Evolutionary conservation across 352 stramenopile genomes (phyloP).

Genomic region (Globisporangium barbulae): DNA sequence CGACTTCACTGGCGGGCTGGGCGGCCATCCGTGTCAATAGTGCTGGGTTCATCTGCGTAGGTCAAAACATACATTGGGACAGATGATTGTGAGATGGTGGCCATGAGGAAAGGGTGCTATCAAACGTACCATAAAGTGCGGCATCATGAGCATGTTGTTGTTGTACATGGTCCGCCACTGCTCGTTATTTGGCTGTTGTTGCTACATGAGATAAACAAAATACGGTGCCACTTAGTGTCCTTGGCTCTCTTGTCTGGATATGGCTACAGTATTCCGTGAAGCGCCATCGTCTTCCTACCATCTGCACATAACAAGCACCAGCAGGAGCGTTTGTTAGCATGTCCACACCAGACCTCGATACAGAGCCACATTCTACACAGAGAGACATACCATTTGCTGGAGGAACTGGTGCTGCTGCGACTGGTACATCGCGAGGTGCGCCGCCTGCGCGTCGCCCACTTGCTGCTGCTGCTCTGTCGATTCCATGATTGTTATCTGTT

Average conservation of each 20-base stretch:
- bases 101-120: neutral
- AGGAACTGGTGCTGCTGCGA: slow-evolving; percentile 76
- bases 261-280: neutral
- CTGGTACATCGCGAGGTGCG: slow-evolving; percentile 74
- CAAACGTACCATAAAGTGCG: slow-evolving; percentile 44
- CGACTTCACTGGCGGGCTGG: neutral
- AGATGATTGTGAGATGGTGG: neutral
- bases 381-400: slow-evolving; percentile 60
- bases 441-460: slow-evolving; percentile 25
- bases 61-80: neutral
- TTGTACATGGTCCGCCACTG: slow-evolving; percentile 50
- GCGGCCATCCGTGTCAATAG: slow-evolving; percentile 1
- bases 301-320: slow-evolving; percentile 1
- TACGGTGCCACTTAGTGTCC: neutral
- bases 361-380: neutral
- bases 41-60: slow-evolving; percentile 3
- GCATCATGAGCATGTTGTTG: slow-evolving; percentile 59
- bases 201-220: slow-evolving; percentile 9
- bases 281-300: neutral
- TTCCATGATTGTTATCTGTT: slow-evolving; percentile 7
- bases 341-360: too few species aligned
- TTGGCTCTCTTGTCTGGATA: neutral
- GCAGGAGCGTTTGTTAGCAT: neutral
- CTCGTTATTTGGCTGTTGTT: slow-evolving; percentile 58
- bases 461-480: slow-evolving; percentile 13